Conservation (phyloP, 2,329 filamentous ascomycete genomes). For the Chaetomium olivaceum region DNA sequence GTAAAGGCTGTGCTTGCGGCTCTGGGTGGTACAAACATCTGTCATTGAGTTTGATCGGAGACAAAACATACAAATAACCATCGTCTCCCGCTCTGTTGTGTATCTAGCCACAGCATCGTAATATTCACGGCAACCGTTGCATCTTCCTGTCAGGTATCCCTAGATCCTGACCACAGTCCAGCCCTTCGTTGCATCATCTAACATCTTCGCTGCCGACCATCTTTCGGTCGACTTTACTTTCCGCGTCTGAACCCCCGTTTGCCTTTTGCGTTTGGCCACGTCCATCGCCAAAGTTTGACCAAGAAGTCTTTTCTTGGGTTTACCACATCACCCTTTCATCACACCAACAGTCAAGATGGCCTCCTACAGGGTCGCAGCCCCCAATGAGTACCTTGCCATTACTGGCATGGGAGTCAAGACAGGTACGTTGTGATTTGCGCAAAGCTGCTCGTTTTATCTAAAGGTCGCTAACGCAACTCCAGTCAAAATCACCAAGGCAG, state of each 20-base stretch:
- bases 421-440: constrained; percentile 34
- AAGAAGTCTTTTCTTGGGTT: no score
- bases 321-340: no score
- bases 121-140: neutral
- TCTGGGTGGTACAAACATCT: neutral
- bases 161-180: neutral
- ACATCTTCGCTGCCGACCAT: neutral
- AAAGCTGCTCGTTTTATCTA: no score
- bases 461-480: constrained; percentile 9
- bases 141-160: neutral
- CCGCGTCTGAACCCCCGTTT: neutral
- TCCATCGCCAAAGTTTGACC: neutral
- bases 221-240: neutral
- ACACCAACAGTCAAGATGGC: constrained; percentile 42
- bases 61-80: neutral
- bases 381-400: constrained; percentile 84
- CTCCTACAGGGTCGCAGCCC: constrained; percentile 68
- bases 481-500: constrained; percentile 75
- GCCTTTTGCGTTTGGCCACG: neutral
- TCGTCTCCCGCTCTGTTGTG: neutral
- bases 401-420: constrained; percentile 75
- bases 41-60: neutral
- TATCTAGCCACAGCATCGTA: neutral
- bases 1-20: neutral
- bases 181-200: neutral